Evolutionary conservation across 2,329 filamentous ascomycete species (phyloP), one percentile per base, ranked within the genome.

Genomic region (Calonectria pteridis): DNA sequence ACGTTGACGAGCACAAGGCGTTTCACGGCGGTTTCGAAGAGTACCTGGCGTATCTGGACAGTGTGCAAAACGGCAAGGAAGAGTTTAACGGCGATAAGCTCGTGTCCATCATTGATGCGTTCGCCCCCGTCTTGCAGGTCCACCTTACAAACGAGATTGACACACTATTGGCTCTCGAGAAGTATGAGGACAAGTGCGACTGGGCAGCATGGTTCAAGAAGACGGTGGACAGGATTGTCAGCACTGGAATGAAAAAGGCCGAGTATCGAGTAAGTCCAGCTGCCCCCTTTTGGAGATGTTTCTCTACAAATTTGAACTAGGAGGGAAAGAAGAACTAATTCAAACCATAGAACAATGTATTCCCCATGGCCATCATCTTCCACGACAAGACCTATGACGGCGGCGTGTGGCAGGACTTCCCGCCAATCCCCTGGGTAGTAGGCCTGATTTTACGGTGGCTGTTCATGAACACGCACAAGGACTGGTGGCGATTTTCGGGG

Each of bases 131-230:
- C 5, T 74, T 88, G 68, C 75, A 76, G 46, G 66, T 79, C 43
- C 87, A 88, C 73, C 77, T 88, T 14, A 75, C 73, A 4, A 82
- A 85, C 9, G 86, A 88, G 75, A 84, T 88, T 53, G 77, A 78
- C 40, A 82, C 82, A 49, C 81, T 88, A 20, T 63, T 84, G 49
- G 78, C 64, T 1, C 76, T 87, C 20, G 77, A 78, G 9, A 77
- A 81, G 67, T 85, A 82, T 62, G 82, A 81, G 31, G 83, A 84
- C 33, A 81, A 80, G 51, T 78, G 81, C 43, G 81, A 85, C 72
- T 86, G 84, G 84, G 79, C 73, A 26, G 71, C 40, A 35, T 84
- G 82, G 79, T 81, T 81, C 68, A 75, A 76, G 37, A 75, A 78
- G 59, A 74, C 65, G 59, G 73, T 74, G 28, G 73, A 68, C 4